These are phyloP conservation scores for Phytopythium aichiense DNA, from an alignment of 352 stramenopile genomes.

Conservation along the genomic window DNA sequence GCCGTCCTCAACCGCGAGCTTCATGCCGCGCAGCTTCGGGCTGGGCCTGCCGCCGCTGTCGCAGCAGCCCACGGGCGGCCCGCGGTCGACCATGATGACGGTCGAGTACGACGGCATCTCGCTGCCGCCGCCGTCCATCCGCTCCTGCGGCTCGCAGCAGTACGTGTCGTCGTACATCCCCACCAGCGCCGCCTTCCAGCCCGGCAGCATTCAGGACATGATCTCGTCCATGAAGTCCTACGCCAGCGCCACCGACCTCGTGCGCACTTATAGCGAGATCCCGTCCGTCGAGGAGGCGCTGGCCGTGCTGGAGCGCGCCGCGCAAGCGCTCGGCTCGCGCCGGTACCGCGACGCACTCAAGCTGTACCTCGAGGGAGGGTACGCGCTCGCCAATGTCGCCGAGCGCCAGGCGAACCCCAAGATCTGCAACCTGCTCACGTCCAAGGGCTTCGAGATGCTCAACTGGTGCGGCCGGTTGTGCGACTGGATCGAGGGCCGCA, in stretches of 20 bases:
- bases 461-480: conserved; percentile 81
- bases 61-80: conserved; percentile 11
- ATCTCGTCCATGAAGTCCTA: conserved; percentile 81
- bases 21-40: conserved; percentile 6
- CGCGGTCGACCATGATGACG: conserved; percentile 45
- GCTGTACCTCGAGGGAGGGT: conserved; percentile 79
- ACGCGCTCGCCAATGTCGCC: conserved; percentile 80
- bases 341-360: conserved; percentile 79
- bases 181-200: conserved; percentile 52
- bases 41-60: conserved; percentile 27
- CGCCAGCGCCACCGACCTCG: conserved; percentile 63
- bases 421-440: conserved; percentile 82
- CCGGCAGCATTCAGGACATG: conserved; percentile 58
- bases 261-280: conserved; percentile 71
- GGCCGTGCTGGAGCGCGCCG: conserved; percentile 64
- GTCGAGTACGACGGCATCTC: conserved; percentile 56
- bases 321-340: conserved; percentile 42
- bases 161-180: conserved; percentile 78
- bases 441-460: conserved; percentile 83
- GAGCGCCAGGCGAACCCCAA: conserved; percentile 77
- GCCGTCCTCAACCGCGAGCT: conserved; percentile 12
- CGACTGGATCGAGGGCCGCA: conserved; percentile 82
- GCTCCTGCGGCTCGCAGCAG: conserved; percentile 68
- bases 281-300: conserved; percentile 80
- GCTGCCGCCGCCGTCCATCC: conserved; percentile 61